Percentiles rank a stretch among this genome's conserved stretches.
Conservation (phyloP, 2,329 filamentous ascomycete species). For the Trichoderma sp. region DNA sequence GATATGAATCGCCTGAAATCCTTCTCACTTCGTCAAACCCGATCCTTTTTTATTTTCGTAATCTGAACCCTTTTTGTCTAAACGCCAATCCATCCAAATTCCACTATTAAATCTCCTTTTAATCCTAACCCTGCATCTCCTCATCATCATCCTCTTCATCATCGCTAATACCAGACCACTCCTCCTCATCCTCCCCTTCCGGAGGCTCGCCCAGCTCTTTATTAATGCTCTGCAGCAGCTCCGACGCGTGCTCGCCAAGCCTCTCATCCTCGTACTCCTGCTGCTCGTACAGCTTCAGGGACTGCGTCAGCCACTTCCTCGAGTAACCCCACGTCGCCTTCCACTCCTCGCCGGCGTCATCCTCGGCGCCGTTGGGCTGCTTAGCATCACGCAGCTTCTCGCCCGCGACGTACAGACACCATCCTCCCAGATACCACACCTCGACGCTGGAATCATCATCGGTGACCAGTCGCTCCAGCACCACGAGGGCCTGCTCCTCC, state of each 20-base stretch:
- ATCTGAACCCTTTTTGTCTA: constrained; percentile 32
- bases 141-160: constrained; percentile 53
- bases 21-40: background rate
- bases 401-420: constrained; percentile 82
- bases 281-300: constrained; percentile 74
- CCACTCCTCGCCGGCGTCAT: constrained; percentile 53
- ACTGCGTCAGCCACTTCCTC: constrained; percentile 80
- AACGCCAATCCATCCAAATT: constrained; percentile 33
- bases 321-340: constrained; percentile 71
- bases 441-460: constrained; percentile 96
- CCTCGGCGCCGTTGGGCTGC: constrained; percentile 39
- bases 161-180: constrained; percentile 58
- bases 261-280: constrained; percentile 86
- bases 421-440: constrained; percentile 95
- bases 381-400: constrained; percentile 60
- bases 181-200: constrained; percentile 60
- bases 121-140: constrained; percentile 55
- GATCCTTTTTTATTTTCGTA: constrained; percentile 18
- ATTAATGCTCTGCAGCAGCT: constrained; percentile 68
- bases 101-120: constrained; percentile 26
- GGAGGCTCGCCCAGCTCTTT: constrained; percentile 65
- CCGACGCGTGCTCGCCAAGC: constrained; percentile 73
- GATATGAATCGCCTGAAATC: constrained; percentile 2
- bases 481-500: constrained; percentile 81
- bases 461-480: constrained; percentile 78